Evolutionary conservation across 2,329 filamentous ascomycete species (phyloP).

Genomic region (Cordyceps cateniannulata): DNA sequence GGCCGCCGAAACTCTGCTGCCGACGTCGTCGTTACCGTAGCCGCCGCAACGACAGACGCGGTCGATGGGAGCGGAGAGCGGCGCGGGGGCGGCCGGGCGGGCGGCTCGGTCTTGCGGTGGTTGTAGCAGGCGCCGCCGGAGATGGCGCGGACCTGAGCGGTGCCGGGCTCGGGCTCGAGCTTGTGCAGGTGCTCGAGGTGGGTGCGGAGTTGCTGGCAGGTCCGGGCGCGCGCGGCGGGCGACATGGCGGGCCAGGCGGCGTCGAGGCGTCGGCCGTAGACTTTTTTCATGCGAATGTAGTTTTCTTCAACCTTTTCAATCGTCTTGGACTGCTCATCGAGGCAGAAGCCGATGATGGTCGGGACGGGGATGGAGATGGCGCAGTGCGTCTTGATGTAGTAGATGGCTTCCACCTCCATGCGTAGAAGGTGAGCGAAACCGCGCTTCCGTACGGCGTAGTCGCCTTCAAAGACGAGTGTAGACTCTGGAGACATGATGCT

Average conservation of each 20-base stretch:
- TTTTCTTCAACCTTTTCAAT: background rate
- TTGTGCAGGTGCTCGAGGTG: constrained; percentile 13
- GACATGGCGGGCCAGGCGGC: constrained; percentile 14
- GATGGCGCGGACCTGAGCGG: background rate
- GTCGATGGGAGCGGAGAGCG: constrained; percentile 10
- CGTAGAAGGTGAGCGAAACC: background rate
- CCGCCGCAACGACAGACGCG: no score
- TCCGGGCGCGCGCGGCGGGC: constrained; percentile 3
- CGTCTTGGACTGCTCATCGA: constrained; percentile 9
- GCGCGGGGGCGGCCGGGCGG: background rate
- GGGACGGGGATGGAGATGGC: constrained; percentile 11
- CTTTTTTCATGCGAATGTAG: constrained; percentile 16
- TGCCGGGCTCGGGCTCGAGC: constrained; percentile 5
- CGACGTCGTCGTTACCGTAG: constrained; percentile 5
- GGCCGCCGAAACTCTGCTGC: constrained; percentile 6
- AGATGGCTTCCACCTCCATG: constrained; percentile 15
- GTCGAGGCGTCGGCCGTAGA: constrained; percentile 13
- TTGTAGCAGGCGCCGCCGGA: background rate
- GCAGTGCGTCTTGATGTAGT: constrained; percentile 4
- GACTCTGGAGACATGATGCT: background rate
- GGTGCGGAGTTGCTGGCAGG: constrained; percentile 11
- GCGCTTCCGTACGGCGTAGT: constrained; percentile 1
- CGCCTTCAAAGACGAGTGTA: background rate
- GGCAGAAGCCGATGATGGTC: constrained; percentile 2
- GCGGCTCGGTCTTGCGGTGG: constrained; percentile 11